A percentile compares a stretch with the other conserved stretches of the same genome.
Evolutionary conservation across 2,329 filamentous ascomycete species (phyloP).

Genomic region (Clonostachys rhizophaga): DNA sequence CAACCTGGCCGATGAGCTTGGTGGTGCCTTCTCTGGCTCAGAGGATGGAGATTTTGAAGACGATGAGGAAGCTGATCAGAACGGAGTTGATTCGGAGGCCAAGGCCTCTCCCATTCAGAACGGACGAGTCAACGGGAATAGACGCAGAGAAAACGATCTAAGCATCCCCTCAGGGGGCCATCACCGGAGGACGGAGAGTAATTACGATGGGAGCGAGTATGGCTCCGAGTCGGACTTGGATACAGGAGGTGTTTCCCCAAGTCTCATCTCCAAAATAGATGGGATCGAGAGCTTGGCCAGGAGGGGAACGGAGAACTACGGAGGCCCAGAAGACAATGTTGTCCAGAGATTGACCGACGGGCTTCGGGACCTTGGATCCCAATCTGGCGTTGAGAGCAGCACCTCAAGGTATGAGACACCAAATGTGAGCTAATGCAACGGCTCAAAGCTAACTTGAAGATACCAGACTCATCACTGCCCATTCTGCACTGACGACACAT

Average conservation of each 20-base stretch:
- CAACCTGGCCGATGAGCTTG: slow-evolving; percentile 77
- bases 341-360: slow-evolving; percentile 64
- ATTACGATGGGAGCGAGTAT: slow-evolving; percentile 70
- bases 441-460: slow-evolving; percentile 7
- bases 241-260: slow-evolving; percentile 60
- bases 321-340: slow-evolving; percentile 60
- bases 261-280: slow-evolving; percentile 65
- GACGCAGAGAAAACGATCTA: slow-evolving; percentile 31
- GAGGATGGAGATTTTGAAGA: slow-evolving; percentile 42
- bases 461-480: slow-evolving; percentile 66
- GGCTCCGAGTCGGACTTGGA: slow-evolving; percentile 69
- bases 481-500: slow-evolving; percentile 70
- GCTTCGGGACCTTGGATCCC: slow-evolving; percentile 68
- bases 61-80: slow-evolving; percentile 19
- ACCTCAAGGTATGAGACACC: slow-evolving; percentile 54
- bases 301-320: slow-evolving; percentile 61
- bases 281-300: slow-evolving; percentile 67
- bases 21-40: slow-evolving; percentile 65
- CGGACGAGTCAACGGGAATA: slow-evolving; percentile 11
- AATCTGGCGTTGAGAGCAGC: slow-evolving; percentile 67
- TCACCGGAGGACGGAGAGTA: slow-evolving; percentile 47
- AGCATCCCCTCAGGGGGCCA: slow-evolving; percentile 36
- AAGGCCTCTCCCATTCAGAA: background rate
- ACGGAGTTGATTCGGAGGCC: background rate
- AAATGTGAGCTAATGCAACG: too few species aligned